These are phyloP conservation scores for Pyrenophora seminiperda DNA, from an alignment of 2,329 filamentous ascomycete genomes.

Conservation along the genomic window DNA sequence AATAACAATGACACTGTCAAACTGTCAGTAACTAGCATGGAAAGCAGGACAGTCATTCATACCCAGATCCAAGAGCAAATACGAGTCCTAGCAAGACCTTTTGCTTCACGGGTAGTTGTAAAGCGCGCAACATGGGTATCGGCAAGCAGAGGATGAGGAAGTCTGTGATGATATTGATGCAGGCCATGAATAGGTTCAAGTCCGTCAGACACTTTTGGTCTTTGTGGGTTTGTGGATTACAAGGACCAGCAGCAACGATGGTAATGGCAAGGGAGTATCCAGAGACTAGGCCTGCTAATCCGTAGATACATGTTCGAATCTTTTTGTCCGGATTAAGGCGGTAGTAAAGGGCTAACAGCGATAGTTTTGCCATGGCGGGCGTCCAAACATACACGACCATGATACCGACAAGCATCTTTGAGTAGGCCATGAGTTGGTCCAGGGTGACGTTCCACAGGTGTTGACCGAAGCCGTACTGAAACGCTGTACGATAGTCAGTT, in stretches of 20 bases:
- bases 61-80: conserved; percentile 37
- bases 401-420: conserved; percentile 21
- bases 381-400: conserved; percentile 28
- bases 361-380: conserved; percentile 29
- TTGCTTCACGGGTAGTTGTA: conserved; percentile 35
- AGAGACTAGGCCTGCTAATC: conserved; percentile 16
- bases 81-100: conserved; percentile 37
- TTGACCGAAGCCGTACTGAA: conserved; percentile 27
- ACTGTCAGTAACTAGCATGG: background rate
- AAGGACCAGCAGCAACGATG: conserved; percentile 24
- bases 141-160: conserved; percentile 42
- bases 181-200: conserved; percentile 24
- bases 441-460: conserved; percentile 26
- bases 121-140: conserved; percentile 22
- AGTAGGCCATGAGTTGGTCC: conserved; percentile 13
- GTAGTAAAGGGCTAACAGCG: conserved; percentile 26
- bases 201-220: conserved; percentile 23
- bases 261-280: conserved; percentile 27
- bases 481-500: conserved; percentile 12
- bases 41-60: background rate
- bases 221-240: conserved; percentile 19
- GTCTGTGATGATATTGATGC: conserved; percentile 46
- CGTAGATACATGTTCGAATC: conserved; percentile 19
- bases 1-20: conserved; percentile 19
- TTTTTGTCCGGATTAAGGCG: conserved; percentile 20